Evolutionary conservation across 148 eudicot species (phyloP), one percentile per base, ranked within the genome.

Genomic region (Bassia scoparia): DNA sequence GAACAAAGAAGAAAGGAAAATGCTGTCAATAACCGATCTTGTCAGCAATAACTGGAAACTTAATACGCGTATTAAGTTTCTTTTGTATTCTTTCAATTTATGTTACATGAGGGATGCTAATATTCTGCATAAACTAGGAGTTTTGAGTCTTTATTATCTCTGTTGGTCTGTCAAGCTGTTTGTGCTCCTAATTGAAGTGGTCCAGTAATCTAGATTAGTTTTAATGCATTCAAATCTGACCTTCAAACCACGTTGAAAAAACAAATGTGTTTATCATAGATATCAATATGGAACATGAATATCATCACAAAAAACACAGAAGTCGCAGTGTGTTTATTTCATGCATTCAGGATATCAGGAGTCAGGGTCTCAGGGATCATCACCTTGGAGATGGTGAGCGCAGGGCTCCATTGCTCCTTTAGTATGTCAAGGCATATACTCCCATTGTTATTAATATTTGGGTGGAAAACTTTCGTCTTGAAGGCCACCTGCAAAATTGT

Each of bases 401-500:
- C 92, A 71, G 92, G 92, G 61, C 92, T 88, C 92, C 92, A 88
- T 66, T 88, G 90, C 76, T 88, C 92, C 74, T 86, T 88, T 50
- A 88, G 90, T 71, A 88, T 88, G 84, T 88, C 92, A 62, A 88
- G 81, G 84, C 92, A 88, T 27, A 88, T 88, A 60, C 86, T 88
- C 9, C 92, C 92, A 59, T 88, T 86, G 38, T 81, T 88, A 63
- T 85, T 86, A 49, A 88, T 85, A 74, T 88, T 88, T 34, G 92
- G 92, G 73, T 88, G 92, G 73, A 84, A 86, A 26, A 88, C 92
- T 69, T 86, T 86, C 49, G 92, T 88, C 78, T 85, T 86, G 78
- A 88, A 88, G 24, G 90, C 89, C 37, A 88, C 92, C 92, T 88
- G 80, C 79, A 75, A 69, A 12, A 15, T 43, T 17, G 7, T 4